Evolutionary conservation across 2,329 filamentous ascomycete species (phyloP).

Genomic region (Cladobotryum protrusum): DNA sequence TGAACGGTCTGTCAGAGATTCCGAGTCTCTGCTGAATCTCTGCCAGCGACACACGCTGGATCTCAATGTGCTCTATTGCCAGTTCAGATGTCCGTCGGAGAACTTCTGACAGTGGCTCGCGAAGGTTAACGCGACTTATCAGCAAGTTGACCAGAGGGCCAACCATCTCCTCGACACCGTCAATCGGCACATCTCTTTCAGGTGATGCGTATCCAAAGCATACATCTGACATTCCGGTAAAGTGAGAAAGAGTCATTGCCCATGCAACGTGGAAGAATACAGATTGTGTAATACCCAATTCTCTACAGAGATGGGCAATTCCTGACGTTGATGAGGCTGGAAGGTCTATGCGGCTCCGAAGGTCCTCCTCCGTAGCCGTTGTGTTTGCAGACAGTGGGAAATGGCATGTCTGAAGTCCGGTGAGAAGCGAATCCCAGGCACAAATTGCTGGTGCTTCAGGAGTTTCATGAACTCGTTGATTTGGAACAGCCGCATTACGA

Average conservation of each 20-base stretch:
- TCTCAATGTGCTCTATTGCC: not conserved
- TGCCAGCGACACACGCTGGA: not conserved
- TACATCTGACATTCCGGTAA: conserved; percentile 39
- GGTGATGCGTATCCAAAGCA: conserved; percentile 47
- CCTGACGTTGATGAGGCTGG: too few species aligned
- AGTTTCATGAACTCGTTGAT: not conserved
- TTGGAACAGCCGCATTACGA: not conserved
- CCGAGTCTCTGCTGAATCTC: too few species aligned
- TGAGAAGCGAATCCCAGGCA: not conserved
- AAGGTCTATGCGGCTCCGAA: too few species aligned
- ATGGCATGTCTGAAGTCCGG: too few species aligned
- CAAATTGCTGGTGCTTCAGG: conserved; percentile 4
- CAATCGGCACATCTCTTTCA: conserved; percentile 43
- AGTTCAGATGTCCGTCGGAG: too few species aligned
- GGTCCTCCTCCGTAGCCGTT: too few species aligned
- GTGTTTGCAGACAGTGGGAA: too few species aligned
- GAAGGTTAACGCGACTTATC: conserved; percentile 27
- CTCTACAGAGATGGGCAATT: too few species aligned
- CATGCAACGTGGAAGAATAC: not conserved
- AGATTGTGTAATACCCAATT: too few species aligned
- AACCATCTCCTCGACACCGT: conserved; percentile 39
- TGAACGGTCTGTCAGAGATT: too few species aligned
- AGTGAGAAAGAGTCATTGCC: conserved; percentile 16
- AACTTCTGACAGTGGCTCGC: not conserved
- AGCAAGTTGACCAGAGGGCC: conserved; percentile 51